Percentiles rank a stretch among this genome's conserved stretches.
phyloP scores from a whole-genome alignment of 768 basidiomycete genomes.

The Rhizopogon vinicolor region DNA sequence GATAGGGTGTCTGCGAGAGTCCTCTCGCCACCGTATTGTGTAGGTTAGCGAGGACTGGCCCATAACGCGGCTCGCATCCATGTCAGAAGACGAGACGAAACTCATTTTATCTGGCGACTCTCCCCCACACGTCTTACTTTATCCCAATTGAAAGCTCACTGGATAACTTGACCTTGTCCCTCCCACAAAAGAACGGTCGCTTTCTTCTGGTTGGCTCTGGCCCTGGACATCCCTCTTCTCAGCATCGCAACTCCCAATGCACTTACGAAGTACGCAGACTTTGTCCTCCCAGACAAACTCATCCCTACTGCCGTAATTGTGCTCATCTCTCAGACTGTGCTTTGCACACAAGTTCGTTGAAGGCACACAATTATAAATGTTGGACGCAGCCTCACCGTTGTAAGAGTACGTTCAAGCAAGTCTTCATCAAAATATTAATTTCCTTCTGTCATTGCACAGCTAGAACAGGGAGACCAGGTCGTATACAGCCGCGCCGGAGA shows the following conservation, averaged over 20 bases:
- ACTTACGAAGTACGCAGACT: slow-evolving; percentile 73
- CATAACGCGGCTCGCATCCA: slow-evolving; percentile 63
- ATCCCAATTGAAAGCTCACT: slow-evolving; percentile 14
- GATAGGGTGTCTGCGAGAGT: slow-evolving; percentile 3
- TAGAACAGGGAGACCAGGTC: too few relatives aligned
- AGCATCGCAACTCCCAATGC: slow-evolving; percentile 81
- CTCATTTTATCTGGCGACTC: too few relatives aligned
- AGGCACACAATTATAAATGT: slow-evolving; percentile 18
- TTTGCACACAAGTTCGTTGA: slow-evolving; percentile 98
- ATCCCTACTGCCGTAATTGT: slow-evolving; percentile 84
- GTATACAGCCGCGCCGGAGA: too few relatives aligned
- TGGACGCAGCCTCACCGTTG: slow-evolving; percentile 57
- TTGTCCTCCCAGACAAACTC: too few relatives aligned
- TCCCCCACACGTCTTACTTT: too few relatives aligned
- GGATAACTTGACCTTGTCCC: slow-evolving; percentile 10
- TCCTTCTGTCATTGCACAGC: too few relatives aligned
- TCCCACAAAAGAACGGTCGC: too few relatives aligned
- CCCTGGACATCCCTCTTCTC: slow-evolving; percentile 69
- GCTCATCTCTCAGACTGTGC: slow-evolving; percentile 78
- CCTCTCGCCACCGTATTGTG: too few relatives aligned
- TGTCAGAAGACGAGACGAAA: slow-evolving; percentile 68
- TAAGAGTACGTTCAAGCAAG: too few relatives aligned
- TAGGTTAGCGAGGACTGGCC: slow-evolving; percentile 48
- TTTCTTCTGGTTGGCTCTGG: too few relatives aligned
- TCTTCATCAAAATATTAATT: too few relatives aligned